Base-by-base conservation (phyloP, 257 asterid genomes). In the Lavandula angustifolia region DNA sequence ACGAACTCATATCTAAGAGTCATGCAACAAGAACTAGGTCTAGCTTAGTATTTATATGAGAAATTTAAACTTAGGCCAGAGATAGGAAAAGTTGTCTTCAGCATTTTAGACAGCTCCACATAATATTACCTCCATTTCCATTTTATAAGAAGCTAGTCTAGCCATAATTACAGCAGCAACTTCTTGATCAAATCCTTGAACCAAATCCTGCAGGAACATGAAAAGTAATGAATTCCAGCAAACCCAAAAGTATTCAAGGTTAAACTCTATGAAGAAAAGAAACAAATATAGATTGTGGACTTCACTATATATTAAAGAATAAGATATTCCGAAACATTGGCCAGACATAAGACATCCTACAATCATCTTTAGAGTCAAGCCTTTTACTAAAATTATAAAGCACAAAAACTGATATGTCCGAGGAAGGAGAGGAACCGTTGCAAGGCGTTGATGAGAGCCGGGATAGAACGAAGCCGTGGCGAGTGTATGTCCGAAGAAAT, bases 141-240 rank as follows among this genome's bases (percentile, higher is more conserved):
- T 94, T 80, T 94, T 94, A 77, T 85, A 74, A 64, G 99, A 94
- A 69, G 89, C 92, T 51, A 84, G 79, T 83, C 99, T 91, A 73
- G 95, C 97, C 83, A 91, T 72, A 16, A 84, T 94, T 14, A 94
- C 99, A 32, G 99, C 95, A 80, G 97, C 97, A 72, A 80, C 85
- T 76, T 94, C 99, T 76, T 94, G 97, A 79, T 94, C 99, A 79
- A 94, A 94, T 74, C 99, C 99, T 72, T 84, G 95, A 76, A 87
- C 81, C 66, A 94, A 75, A 64, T 85, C 98, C 96, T 92, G 94
- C 73, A 73, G 31, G 60, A 42, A 59, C 14, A 44, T 64, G 67
- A 46, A 72, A 49, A 31, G 64, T 60, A 63, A 55, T 53, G 68
- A 14, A 44, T 37, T 53, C 64, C 55, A 61, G 49, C 46, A 54